A percentile compares a stretch with the other conserved stretches of the same genome.
Evolutionary conservation across 1,139 yeast genomes (phyloP).

Genomic region (Taiozyma sp.): DNA sequence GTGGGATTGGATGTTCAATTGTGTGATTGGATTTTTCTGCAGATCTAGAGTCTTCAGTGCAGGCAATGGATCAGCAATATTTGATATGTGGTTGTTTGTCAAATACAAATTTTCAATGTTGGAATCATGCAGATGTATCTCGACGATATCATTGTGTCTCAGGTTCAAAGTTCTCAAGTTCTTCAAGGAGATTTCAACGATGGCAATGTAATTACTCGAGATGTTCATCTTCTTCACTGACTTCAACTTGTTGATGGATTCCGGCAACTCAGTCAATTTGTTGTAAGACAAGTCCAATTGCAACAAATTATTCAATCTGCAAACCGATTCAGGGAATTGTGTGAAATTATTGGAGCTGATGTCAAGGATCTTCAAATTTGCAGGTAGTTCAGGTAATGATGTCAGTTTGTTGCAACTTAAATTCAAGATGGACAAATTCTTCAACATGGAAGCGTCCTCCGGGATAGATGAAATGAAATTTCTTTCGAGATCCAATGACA

Average conservation of each 20-base stretch:
- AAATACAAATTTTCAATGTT: constrained; percentile 69
- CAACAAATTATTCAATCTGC: constrained; percentile 51
- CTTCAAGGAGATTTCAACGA: constrained; percentile 37
- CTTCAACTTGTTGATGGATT: constrained; percentile 52
- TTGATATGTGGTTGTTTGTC: constrained; percentile 73
- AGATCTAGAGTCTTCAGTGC: constrained; percentile 51
- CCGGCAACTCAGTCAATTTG: constrained; percentile 56
- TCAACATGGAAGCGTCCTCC: constrained; percentile 46
- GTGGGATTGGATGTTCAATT: constrained; percentile 45
- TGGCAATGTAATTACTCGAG: constrained; percentile 67
- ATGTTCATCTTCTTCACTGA: constrained; percentile 67
- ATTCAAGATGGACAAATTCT: constrained; percentile 50
- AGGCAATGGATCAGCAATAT: constrained; percentile 59
- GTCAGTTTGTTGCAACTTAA: constrained; percentile 72
- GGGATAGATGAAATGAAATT: constrained; percentile 69
- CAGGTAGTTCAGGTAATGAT: constrained; percentile 54
- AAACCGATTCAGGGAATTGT: constrained; percentile 66
- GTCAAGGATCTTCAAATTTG: constrained; percentile 58
- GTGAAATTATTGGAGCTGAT: constrained; percentile 78
- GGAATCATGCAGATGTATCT: constrained; percentile 57
- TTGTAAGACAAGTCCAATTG: constrained; percentile 85
- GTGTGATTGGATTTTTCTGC: constrained; percentile 80
- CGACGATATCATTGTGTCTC: constrained; percentile 65
- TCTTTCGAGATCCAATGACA: constrained; percentile 74
- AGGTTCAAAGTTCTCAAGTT: constrained; percentile 74